These are phyloP conservation scores for Calonectria ilicicola DNA, from an alignment of 2,329 filamentous ascomycete species.

Conservation along the genomic window DNA sequence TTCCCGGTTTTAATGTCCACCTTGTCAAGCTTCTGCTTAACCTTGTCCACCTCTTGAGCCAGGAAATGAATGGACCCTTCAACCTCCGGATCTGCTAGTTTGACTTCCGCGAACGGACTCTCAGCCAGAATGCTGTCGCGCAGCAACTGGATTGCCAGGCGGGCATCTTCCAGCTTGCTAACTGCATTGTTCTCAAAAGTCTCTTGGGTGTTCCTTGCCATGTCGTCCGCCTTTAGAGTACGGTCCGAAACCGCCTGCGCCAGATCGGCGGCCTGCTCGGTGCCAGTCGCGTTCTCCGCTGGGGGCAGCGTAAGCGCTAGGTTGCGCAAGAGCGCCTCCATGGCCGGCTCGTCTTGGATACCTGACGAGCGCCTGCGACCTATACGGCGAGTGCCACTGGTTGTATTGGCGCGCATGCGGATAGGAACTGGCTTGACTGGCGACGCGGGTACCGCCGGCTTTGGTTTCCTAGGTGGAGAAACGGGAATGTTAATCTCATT, in stretches of 20 bases:
- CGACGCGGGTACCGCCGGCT: slow-evolving; percentile 46
- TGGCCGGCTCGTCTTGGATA: slow-evolving; percentile 51
- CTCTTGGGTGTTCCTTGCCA: slow-evolving; percentile 60
- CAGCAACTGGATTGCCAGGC: slow-evolving; percentile 61
- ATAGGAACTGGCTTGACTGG: slow-evolving; percentile 52
- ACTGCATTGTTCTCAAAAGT: slow-evolving; percentile 60
- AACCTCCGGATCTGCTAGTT: slow-evolving; percentile 65
- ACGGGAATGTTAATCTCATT: slow-evolving; percentile 53
- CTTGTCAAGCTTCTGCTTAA: slow-evolving; percentile 52
- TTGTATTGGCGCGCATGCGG: slow-evolving; percentile 47
- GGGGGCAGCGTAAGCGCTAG: slow-evolving; percentile 58
- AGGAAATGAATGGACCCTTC: slow-evolving; percentile 62
- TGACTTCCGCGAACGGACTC: slow-evolving; percentile 60
- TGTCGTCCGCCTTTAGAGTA: slow-evolving; percentile 55
- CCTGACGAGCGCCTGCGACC: slow-evolving; percentile 52
- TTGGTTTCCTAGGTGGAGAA: slow-evolving; percentile 35
- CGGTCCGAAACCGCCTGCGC: slow-evolving; percentile 54
- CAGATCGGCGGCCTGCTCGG: slow-evolving; percentile 46
- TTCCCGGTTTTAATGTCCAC: slow-evolving; percentile 53
- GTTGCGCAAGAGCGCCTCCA: slow-evolving; percentile 61
- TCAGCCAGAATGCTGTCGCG: slow-evolving; percentile 66
- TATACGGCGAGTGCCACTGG: slow-evolving; percentile 24
- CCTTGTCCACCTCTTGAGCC: slow-evolving; percentile 57
- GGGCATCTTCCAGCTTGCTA: slow-evolving; percentile 59
- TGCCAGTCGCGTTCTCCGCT: slow-evolving; percentile 41